phyloP scores from a whole-genome alignment of 2,329 filamentous ascomycete genomes.

The Coccinonectria pachysandricola region DNA sequence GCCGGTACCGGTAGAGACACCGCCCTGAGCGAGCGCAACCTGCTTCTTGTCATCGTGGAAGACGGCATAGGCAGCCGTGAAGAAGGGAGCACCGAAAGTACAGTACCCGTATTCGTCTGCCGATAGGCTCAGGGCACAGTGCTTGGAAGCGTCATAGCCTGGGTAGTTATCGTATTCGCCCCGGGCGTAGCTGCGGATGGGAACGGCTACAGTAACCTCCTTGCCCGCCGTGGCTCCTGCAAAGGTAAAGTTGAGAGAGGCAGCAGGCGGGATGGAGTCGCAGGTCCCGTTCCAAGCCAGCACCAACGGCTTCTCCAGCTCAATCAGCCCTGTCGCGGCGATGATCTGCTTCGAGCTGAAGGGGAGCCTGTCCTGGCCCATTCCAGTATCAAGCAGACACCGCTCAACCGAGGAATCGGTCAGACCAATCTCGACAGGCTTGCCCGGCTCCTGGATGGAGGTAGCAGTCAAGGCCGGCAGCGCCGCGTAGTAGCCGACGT shows the following conservation, averaged over 20 bases:
- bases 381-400: slow-evolving; percentile 3
- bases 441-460: neutral
- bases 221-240: slow-evolving; percentile 1
- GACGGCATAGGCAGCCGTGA: slow-evolving; percentile 3
- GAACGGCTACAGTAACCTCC: slow-evolving; percentile 1
- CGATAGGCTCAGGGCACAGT: slow-evolving; percentile 1
- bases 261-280: slow-evolving; percentile 1
- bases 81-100: slow-evolving; percentile 4
- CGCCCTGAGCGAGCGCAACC: slow-evolving; percentile 3
- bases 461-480: neutral
- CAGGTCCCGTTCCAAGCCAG: slow-evolving; percentile 3
- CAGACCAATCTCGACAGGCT: slow-evolving; percentile 1
- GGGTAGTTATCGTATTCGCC: neutral
- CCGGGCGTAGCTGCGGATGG: slow-evolving; percentile 1
- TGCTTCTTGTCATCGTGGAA: slow-evolving; percentile 4
- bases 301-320: neutral
- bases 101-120: slow-evolving; percentile 1
- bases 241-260: slow-evolving; percentile 2
- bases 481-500: neutral
- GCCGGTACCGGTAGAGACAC: slow-evolving; percentile 1
- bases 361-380: slow-evolving; percentile 1
- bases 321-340: too few relatives aligned
- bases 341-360: slow-evolving; percentile 1
- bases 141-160: slow-evolving; percentile 1
- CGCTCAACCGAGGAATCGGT: slow-evolving; percentile 1